Evolutionary conservation across 1,284 basidiomycete species (phyloP).

Genomic region (Tilletia horrida): DNA sequence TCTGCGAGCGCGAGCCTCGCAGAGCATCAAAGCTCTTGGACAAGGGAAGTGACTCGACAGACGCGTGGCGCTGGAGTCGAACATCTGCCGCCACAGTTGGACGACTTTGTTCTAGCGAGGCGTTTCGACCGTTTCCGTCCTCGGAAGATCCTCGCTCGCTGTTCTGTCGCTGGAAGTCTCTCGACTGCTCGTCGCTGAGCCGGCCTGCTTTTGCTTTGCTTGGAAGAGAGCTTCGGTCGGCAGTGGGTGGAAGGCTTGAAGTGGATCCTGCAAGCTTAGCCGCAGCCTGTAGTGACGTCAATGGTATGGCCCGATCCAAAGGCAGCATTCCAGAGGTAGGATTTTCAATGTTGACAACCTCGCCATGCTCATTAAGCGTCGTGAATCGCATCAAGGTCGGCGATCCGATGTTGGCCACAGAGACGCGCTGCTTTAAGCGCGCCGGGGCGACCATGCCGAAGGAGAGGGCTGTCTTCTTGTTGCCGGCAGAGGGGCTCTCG

Average conservation of each 20-base stretch:
- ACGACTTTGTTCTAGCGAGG: too few relatives aligned
- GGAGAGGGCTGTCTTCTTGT: background rate
- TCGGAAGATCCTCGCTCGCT: too few relatives aligned
- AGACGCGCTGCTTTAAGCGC: slow-evolving; percentile 12
- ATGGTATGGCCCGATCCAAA: background rate
- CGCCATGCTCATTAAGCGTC: slow-evolving; percentile 9
- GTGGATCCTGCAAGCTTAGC: background rate
- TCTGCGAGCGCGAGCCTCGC: background rate
- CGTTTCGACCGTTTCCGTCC: too few relatives aligned
- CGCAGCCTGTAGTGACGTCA: background rate
- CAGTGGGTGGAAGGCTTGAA: background rate
- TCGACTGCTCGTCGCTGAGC: too few relatives aligned
- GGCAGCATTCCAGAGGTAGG: background rate
- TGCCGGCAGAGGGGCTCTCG: background rate
- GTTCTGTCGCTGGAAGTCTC: too few relatives aligned
- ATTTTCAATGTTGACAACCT: background rate
- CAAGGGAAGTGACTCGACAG: background rate
- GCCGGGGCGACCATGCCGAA: background rate
- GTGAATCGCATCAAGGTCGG: slow-evolving; percentile 2
- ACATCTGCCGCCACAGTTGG: background rate
- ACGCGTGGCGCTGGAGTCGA: background rate
- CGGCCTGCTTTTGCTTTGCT: too few relatives aligned
- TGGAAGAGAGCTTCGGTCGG: too few relatives aligned
- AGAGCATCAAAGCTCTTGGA: background rate
- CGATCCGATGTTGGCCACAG: slow-evolving; percentile 5